Evolutionary conservation across 768 basidiomycete genomes (phyloP), one percentile per base, ranked within the genome.

Genomic region (Kwoniella botswanensis): DNA sequence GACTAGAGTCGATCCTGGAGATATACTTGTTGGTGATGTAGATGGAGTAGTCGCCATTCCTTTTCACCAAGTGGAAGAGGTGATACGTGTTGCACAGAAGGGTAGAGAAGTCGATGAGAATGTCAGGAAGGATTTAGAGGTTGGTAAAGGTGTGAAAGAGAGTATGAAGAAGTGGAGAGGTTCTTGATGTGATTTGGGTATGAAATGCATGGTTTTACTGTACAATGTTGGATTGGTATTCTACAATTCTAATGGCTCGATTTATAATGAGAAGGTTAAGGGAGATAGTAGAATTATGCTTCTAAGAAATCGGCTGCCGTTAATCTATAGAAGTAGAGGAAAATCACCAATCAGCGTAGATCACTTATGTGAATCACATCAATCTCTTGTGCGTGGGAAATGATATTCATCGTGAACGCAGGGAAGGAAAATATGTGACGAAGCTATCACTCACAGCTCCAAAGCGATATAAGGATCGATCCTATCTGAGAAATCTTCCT

Each of bases 11-110:
- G 79, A 88, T 18, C 90, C 94, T 2, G 91, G 90, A 2, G 94
- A 95, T 81, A 88, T 90, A 87, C 87, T 96, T 59, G 82, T 94
- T n/a, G 93, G 90, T 26, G 94, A 97, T 82, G 87, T 89, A 67
- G 92, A 97, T 79, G 94, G 95, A 1, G 92, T 95, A 1, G 92
- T 98, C 2, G 92, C 90, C 76, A 88, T 96, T 29, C 90, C 93
- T 2, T 83, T 80, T 43, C 85, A 83, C 3, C 73, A 90, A 57
- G 86, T 88, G 44, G 84, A 83, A 18, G 80, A 87, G 67, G 92
- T 93, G 0, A 74, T 89, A 4, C 86, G 88, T 52, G 65, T 88
- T 24, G 92, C 91, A n/a, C 72, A 77, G 35, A 86, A 86, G 74
- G 89, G 88, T 17, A 86, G 87, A 75, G 87, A 88, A 60, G 84